Evolutionary conservation across 805 yeast species (phyloP).

Genomic region (Kluyveromyces wickerhamii): DNA sequence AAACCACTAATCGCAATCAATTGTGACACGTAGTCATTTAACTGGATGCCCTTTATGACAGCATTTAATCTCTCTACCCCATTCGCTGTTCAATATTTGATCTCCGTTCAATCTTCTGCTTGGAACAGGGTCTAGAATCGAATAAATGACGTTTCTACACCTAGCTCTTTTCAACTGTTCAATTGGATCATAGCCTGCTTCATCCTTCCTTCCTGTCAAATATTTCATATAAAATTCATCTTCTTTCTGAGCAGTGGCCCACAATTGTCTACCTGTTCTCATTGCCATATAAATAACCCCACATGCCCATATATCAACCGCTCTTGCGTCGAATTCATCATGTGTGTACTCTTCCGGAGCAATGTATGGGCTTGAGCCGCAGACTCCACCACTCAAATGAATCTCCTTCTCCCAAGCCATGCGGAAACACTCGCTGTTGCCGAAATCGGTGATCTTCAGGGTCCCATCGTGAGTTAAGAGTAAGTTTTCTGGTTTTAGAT

Average conservation of each 20-base stretch:
- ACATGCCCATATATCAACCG: constrained; percentile 87
- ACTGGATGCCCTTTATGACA: constrained; percentile 53
- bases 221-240: constrained; percentile 79
- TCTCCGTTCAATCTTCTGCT: constrained; percentile 77
- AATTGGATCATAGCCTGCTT: constrained; percentile 86
- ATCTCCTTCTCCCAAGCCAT: constrained; percentile 77
- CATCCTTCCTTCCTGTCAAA: constrained; percentile 68
- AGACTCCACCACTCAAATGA: constrained; percentile 64
- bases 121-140: constrained; percentile 89
- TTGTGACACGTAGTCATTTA: no score
- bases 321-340: constrained; percentile 68
- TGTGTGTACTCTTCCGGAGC: constrained; percentile 77
- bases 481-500: constrained; percentile 89
- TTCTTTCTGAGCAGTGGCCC: constrained; percentile 75
- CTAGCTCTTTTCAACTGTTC: constrained; percentile 77
- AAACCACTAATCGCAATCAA: no score
- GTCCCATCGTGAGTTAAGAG: constrained; percentile 64
- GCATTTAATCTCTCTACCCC: constrained; percentile 85
- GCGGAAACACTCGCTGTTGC: constrained; percentile 73
- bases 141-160: constrained; percentile 88
- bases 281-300: constrained; percentile 90
- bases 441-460: constrained; percentile 82
- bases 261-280: constrained; percentile 89
- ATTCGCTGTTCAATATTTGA: constrained; percentile 85
- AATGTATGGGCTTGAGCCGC: constrained; percentile 84